Evolutionary conservation across 2,329 filamentous ascomycete species (phyloP).

Genomic region (Cytospora chrysosperma): DNA sequence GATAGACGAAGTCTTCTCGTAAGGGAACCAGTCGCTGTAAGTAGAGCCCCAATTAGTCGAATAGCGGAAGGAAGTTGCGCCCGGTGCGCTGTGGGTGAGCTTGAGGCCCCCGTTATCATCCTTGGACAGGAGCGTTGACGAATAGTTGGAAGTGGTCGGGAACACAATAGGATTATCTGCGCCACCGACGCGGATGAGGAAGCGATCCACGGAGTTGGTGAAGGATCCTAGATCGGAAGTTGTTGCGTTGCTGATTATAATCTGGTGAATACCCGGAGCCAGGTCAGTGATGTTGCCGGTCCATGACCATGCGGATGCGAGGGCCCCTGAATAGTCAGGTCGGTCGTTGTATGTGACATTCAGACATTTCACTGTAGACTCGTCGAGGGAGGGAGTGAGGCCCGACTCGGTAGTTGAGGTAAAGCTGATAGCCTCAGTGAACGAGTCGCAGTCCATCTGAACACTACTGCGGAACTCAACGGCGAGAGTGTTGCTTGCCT

Average conservation of each 20-base stretch:
- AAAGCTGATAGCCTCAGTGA: constrained; percentile 49
- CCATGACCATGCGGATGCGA: constrained; percentile 54
- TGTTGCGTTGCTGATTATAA: constrained; percentile 55
- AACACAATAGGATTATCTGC: constrained; percentile 59
- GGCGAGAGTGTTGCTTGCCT: constrained; percentile 35
- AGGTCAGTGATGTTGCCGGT: constrained; percentile 35
- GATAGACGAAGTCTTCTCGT: constrained; percentile 51
- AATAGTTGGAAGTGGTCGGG: constrained; percentile 51
- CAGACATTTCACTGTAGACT: constrained; percentile 10
- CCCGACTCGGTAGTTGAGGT: constrained; percentile 48
- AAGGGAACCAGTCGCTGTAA: constrained; percentile 58
- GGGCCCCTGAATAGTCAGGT: constrained; percentile 45
- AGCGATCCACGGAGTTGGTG: constrained; percentile 55
- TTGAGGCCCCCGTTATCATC: constrained; percentile 38
- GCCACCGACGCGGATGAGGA: constrained; percentile 56
- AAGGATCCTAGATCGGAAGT: constrained; percentile 38
- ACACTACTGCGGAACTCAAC: constrained; percentile 57
- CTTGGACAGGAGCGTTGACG: constrained; percentile 46
- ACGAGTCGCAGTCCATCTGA: constrained; percentile 56
- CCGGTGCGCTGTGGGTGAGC: constrained; percentile 56
- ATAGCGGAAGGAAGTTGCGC: constrained; percentile 60
- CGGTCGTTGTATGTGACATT: constrained; percentile 21
- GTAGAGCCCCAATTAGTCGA: constrained; percentile 60
- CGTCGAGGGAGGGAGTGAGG: constrained; percentile 15
- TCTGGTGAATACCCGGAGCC: constrained; percentile 57